Percentiles rank a stretch among this genome's conserved stretches.
phyloP scores from a whole-genome alignment of 352 stramenopile species.

The Pythium rhizo-oryzae region DNA sequence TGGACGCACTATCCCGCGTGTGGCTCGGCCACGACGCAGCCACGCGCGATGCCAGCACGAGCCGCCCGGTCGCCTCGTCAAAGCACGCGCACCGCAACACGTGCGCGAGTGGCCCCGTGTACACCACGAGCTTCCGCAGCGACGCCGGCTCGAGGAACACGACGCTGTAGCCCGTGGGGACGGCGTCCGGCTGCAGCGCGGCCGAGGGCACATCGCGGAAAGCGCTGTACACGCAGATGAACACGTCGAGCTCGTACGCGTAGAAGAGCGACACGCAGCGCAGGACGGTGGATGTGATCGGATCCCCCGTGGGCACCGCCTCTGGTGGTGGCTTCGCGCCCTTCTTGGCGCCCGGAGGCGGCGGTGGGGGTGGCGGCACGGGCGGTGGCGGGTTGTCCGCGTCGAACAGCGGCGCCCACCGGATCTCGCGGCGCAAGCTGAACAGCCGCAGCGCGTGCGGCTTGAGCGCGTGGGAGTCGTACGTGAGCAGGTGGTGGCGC shows the following conservation, averaged over 20 bases:
- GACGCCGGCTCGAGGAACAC: constrained; percentile 67
- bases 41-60: constrained; percentile 47
- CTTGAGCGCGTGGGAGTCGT: constrained; percentile 46
- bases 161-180: constrained; percentile 35
- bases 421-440: constrained; percentile 73
- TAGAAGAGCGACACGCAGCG: constrained; percentile 44
- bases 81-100: constrained; percentile 46
- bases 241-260: constrained; percentile 49
- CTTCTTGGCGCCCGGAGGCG: not conserved
- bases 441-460: constrained; percentile 68
- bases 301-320: not conserved
- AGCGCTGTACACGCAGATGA: constrained; percentile 61
- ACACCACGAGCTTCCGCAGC: constrained; percentile 57
- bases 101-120: constrained; percentile 47
- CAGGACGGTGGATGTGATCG: constrained; percentile 17
- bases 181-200: not conserved
- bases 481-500: constrained; percentile 73
- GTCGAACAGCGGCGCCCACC: constrained; percentile 53
- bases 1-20: not conserved
- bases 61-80: constrained; percentile 36
- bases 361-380: not conserved
- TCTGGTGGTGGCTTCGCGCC: not conserved
- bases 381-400: constrained; percentile 23
- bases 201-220: constrained; percentile 12
- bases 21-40: not conserved